Conservation (phyloP, 768 basidiomycete species). For the Chalciporus chontae region DNA sequence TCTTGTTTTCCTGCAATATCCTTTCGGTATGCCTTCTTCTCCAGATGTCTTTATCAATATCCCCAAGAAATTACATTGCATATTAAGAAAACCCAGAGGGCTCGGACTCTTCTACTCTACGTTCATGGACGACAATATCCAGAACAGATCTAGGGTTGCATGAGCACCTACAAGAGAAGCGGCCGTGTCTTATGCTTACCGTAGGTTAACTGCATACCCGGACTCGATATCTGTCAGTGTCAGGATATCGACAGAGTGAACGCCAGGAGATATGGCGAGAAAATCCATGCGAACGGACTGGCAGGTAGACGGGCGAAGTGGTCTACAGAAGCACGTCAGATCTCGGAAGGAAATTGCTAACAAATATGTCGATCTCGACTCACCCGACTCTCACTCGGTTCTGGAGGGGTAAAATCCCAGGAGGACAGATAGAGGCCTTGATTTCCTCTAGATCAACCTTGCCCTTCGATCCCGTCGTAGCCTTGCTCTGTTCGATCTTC, state of each 20-base stretch:
- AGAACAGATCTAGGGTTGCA: slow-evolving; percentile 56
- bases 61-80: slow-evolving; percentile 3
- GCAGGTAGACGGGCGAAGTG: slow-evolving; percentile 75
- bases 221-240: slow-evolving; percentile 74
- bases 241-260: slow-evolving; percentile 70
- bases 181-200: slow-evolving; percentile 39
- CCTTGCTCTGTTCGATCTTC: slow-evolving; percentile 32
- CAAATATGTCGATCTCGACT: slow-evolving; percentile 27
- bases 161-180: slow-evolving; percentile 1
- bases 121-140: slow-evolving; percentile 71
- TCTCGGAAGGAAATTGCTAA: slow-evolving; percentile 1
- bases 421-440: slow-evolving; percentile 32
- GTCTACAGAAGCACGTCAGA: slow-evolving; percentile 40
- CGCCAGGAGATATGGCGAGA: slow-evolving; percentile 73
- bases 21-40: not conserved
- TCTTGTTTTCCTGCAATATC: slow-evolving; percentile 13
- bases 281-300: slow-evolving; percentile 88
- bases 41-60: slow-evolving; percentile 1
- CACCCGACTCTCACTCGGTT: slow-evolving; percentile 79
- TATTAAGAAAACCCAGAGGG: slow-evolving; percentile 9
- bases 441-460: slow-evolving; percentile 24
- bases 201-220: slow-evolving; percentile 66
- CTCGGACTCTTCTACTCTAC: slow-evolving; percentile 4
- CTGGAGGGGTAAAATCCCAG: slow-evolving; percentile 73
- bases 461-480: slow-evolving; percentile 16